Conservation (phyloP, 2,329 filamentous ascomycete species). For the Hortaea werneckii region DNA sequence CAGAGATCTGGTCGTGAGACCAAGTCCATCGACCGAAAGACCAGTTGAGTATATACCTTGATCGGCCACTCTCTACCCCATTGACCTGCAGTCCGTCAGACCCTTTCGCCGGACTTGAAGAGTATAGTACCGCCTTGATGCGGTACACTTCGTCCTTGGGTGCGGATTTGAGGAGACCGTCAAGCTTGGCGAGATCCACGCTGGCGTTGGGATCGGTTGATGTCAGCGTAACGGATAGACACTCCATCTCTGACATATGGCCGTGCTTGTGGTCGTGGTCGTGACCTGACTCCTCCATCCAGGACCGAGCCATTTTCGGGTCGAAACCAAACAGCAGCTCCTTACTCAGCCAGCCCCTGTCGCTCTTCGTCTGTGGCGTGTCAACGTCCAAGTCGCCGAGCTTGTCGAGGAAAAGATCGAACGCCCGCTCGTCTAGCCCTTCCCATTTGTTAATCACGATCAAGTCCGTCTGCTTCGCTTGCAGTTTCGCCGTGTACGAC, state of each 20-base stretch:
- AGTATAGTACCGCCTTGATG: constrained; percentile 65
- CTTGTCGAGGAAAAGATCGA: constrained; percentile 69
- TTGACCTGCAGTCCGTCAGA: constrained; percentile 26
- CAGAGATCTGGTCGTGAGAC: constrained; percentile 46
- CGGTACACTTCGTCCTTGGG: constrained; percentile 92
- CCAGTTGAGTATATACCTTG: constrained; percentile 90
- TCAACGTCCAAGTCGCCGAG: constrained; percentile 74
- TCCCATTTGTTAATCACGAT: constrained; percentile 96
- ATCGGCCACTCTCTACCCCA: constrained; percentile 27
- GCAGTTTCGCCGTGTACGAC: constrained; percentile 76
- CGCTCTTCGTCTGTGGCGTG: constrained; percentile 68
- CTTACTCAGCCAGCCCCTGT: constrained; percentile 66
- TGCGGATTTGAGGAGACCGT: constrained; percentile 57
- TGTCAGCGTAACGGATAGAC: constrained; percentile 65
- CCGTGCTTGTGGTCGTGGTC: constrained; percentile 36
- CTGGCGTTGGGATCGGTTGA: constrained; percentile 34
- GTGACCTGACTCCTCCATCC: constrained; percentile 29
- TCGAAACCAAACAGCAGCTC: constrained; percentile 82
- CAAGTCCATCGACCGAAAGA: constrained; percentile 95
- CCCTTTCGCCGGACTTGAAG: constrained; percentile 30
- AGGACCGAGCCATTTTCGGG: constrained; percentile 56
- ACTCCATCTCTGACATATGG: constrained; percentile 81
- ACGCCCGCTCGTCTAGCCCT: constrained; percentile 56
- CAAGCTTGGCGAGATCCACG: constrained; percentile 50
- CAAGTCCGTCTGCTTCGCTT: constrained; percentile 81